Evolutionary conservation across 495 filamentous ascomycete genomes (phyloP).

Genomic region (Daldinia grandis): DNA sequence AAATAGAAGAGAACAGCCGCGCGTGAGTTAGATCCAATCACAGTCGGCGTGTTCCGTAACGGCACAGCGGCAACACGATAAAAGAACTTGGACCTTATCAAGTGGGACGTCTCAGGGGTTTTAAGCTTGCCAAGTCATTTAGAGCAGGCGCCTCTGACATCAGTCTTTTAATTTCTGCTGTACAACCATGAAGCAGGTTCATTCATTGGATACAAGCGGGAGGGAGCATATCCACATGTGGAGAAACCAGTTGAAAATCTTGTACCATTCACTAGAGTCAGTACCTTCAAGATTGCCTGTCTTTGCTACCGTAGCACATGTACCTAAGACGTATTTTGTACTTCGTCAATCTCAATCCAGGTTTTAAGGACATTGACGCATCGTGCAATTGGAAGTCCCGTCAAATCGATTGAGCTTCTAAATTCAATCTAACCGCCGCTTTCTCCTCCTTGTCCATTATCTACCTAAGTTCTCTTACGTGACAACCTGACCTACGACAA

Average conservation of each 20-base stretch:
- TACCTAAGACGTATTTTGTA: not conserved
- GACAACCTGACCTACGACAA: conserved; percentile 18
- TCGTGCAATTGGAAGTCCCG: conserved; percentile 28
- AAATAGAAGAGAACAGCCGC: conserved; percentile 28
- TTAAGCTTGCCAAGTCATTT: conserved; percentile 11
- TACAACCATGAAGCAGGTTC: conserved; percentile 12
- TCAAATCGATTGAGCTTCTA: conserved; percentile 25
- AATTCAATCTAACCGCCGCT: conserved; percentile 28
- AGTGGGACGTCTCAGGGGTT: conserved; percentile 33
- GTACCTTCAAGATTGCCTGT: conserved; percentile 14
- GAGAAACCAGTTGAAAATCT: not conserved
- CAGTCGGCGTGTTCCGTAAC: not conserved
- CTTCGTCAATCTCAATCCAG: conserved; percentile 6
- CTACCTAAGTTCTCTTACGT: conserved; percentile 13
- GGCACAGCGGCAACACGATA: conserved; percentile 12
- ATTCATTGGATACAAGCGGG: conserved; percentile 7
- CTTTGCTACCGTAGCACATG: not conserved
- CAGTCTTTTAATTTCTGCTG: conserved; percentile 14
- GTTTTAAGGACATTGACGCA: conserved; percentile 27
- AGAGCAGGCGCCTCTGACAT: conserved; percentile 39
- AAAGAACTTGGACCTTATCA: conserved; percentile 2
- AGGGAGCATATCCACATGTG: not conserved
- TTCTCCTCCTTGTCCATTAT: conserved; percentile 21
- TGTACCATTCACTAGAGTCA: conserved; percentile 13
- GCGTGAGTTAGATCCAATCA: conserved; percentile 41